These are phyloP conservation scores for Coniferiporia weirii DNA, from an alignment of 1,284 basidiomycete species.

Conservation along the genomic window DNA sequence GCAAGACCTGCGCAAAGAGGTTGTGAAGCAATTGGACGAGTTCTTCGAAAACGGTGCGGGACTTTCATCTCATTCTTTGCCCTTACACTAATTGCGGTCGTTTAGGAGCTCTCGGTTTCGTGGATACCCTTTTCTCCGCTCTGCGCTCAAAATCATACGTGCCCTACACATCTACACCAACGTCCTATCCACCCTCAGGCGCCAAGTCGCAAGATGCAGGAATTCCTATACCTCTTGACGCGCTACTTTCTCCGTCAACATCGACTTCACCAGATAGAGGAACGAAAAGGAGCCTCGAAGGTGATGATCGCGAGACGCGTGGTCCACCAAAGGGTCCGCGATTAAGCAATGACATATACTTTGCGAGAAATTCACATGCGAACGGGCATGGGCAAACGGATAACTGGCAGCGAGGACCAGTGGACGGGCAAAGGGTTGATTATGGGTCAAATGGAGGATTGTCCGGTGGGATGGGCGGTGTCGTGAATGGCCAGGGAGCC, in stretches of 20 bases:
- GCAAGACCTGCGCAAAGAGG: constrained; percentile 75
- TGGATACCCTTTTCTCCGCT: constrained; percentile 79
- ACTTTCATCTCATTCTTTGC: constrained; percentile 6
- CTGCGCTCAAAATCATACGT: constrained; percentile 80
- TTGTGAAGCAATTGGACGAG: constrained; percentile 78
- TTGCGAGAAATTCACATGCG: constrained; percentile 47
- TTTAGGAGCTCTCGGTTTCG: constrained; percentile 71
- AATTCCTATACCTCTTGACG: constrained; percentile 75
- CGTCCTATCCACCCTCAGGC: constrained; percentile 33
- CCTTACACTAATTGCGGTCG: constrained; percentile 14
- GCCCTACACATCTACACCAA: constrained; percentile 43
- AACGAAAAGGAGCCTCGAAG: constrained; percentile 58
- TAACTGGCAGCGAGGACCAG: constrained; percentile 32
- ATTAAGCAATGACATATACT: constrained; percentile 53
- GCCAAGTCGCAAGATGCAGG: constrained; percentile 45
- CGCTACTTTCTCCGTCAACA: constrained; percentile 42
- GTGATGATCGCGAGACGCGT: constrained; percentile 52
- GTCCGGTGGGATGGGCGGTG: constrained; percentile 19
- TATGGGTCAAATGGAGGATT: constrained; percentile 27
- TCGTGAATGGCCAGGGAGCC: constrained; percentile 20
- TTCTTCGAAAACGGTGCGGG: constrained; percentile 83
- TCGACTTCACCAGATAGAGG: constrained; percentile 42
- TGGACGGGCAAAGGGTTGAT: constrained; percentile 29
- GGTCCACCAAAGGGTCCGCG: constrained; percentile 67
- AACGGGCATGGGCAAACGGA: constrained; percentile 30